A percentile compares a stretch with the other conserved stretches of the same genome.
phyloP scores from a whole-genome alignment of 108 stramenopile genomes.

The Skeletonema grethae region DNA sequence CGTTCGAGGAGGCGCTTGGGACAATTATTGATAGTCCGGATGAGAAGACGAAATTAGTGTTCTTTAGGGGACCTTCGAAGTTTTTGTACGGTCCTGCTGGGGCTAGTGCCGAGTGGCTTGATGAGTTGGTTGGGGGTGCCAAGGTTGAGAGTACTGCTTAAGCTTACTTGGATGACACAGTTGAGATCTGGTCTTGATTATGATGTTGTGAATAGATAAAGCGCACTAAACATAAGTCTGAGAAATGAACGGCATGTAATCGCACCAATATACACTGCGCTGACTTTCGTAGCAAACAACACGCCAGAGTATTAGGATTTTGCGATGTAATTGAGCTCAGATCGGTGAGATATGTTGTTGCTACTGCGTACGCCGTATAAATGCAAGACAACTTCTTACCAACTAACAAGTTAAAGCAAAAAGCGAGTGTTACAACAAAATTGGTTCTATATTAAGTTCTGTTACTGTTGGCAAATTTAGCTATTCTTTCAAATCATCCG shows the following conservation, averaged over 20 bases:
- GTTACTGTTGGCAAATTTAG: background rate
- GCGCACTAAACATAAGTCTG: no score
- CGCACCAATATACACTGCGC: no score
- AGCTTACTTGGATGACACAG: background rate
- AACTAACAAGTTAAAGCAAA: no score
- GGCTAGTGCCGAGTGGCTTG: conserved; percentile 82
- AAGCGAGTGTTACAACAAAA: no score
- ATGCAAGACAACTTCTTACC: no score
- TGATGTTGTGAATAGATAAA: background rate
- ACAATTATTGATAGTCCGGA: conserved; percentile 72
- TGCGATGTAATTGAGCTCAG: no score
- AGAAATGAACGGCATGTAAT: no score
- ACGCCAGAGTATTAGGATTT: no score
- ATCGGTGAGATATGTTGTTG: no score
- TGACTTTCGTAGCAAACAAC: no score
- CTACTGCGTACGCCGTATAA: no score
- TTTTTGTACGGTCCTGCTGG: conserved; percentile 88
- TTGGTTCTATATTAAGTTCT: conserved; percentile 1
- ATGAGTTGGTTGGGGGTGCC: conserved; percentile 66
- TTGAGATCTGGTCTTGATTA: background rate
- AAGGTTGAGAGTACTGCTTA: conserved; percentile 28
- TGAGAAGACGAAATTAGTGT: conserved; percentile 57
- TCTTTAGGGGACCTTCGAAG: conserved; percentile 81
- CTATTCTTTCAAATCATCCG: background rate
- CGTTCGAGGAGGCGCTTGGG: conserved; percentile 83